These are phyloP conservation scores for Platanthera guangdongensis DNA, from an alignment of 106 monocot species.

Conservation along the genomic window DNA sequence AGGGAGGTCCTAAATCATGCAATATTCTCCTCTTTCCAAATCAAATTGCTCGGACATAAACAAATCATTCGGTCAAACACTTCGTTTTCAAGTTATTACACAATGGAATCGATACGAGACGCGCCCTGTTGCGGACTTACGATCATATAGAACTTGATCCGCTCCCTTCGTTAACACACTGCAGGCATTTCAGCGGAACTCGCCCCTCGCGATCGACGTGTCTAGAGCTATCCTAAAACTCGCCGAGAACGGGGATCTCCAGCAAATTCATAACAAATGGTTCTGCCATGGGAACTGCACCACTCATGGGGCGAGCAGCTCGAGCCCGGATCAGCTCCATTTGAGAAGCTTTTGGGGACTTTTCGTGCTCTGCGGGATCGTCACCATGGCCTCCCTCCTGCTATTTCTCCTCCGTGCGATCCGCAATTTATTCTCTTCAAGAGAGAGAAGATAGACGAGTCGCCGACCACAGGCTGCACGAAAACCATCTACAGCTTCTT, in stretches of 20 bases:
- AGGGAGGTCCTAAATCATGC: no score
- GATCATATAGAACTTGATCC: neutral
- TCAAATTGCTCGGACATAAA: no score
- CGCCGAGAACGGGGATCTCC: conserved; percentile 66
- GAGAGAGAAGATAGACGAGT: conserved; percentile 2
- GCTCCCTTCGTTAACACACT: neutral
- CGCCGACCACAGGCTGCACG: conserved; percentile 12
- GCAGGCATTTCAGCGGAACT: conserved; percentile 69
- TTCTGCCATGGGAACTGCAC: conserved; percentile 29
- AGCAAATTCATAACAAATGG: conserved; percentile 64
- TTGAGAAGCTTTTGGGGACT: conserved; percentile 56
- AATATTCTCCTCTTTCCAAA: no score
- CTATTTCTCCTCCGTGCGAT: conserved; percentile 41
- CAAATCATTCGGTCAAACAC: no score
- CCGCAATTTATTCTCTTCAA: conserved; percentile 28
- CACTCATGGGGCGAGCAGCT: neutral
- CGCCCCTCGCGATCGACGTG: conserved; percentile 52
- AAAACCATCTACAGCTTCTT: conserved; percentile 22
- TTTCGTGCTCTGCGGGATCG: conserved; percentile 48
- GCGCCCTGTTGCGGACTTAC: no score
- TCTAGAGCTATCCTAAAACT: conserved; percentile 65
- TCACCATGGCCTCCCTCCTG: conserved; percentile 20
- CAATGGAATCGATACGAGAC: no score
- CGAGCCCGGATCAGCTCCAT: conserved; percentile 37
- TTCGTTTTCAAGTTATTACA: no score